These are phyloP conservation scores for Anthracocystis walkeri DNA, from an alignment of 1,284 basidiomycete species.

Conservation along the genomic window DNA sequence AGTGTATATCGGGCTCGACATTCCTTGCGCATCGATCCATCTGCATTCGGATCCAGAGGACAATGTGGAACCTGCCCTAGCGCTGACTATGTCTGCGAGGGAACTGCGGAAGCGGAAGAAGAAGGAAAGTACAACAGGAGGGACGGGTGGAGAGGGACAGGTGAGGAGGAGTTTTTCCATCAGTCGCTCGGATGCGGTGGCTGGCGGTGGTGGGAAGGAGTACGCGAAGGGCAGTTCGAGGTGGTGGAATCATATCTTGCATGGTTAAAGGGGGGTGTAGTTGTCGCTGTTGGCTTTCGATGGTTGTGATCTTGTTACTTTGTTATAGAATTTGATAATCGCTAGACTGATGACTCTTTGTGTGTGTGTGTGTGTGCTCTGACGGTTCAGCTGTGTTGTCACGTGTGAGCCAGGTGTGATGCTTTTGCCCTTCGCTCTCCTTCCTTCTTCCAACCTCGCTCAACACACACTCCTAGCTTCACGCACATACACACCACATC, in stretches of 20 bases:
- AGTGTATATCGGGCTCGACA: slow-evolving; percentile 57
- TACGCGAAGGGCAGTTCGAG: slow-evolving; percentile 20
- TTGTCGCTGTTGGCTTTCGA: too few relatives aligned
- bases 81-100: slow-evolving; percentile 6
- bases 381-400: neutral
- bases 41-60: slow-evolving; percentile 53
- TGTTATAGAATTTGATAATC: neutral
- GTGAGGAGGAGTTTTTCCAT: neutral
- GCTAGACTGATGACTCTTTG: neutral
- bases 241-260: slow-evolving; percentile 34
- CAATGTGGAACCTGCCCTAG: slow-evolving; percentile 29
- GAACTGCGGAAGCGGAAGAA: slow-evolving; percentile 23
- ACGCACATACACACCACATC: neutral
- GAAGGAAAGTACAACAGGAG: slow-evolving; percentile 1
- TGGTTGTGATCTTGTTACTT: neutral
- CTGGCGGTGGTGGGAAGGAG: too few relatives aligned
- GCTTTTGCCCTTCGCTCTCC: neutral
- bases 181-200: neutral
- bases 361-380: neutral
- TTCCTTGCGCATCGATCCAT: slow-evolving; percentile 57
- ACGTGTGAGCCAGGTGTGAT: neutral
- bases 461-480: neutral
- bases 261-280: slow-evolving; percentile 1
- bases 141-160: neutral
- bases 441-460: neutral